phyloP scores from a whole-genome alignment of 2,329 filamentous ascomycete species.

The Magnaporthiopsis poae region DNA sequence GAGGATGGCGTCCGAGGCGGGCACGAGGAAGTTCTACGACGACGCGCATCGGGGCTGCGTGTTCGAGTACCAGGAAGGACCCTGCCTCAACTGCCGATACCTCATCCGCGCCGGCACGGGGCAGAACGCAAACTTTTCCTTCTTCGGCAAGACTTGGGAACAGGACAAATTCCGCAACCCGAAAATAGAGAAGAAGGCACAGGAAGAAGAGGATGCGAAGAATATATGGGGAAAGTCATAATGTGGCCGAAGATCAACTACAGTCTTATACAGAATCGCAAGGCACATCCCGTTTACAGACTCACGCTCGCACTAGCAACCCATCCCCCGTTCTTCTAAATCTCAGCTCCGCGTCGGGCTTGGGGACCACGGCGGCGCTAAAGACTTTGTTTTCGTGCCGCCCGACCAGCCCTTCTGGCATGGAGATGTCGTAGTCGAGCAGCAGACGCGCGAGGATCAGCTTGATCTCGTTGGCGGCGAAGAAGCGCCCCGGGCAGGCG shows the following conservation, averaged over 20 bases:
- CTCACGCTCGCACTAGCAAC: too few species aligned
- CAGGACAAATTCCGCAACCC: not conserved
- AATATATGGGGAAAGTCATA: not conserved
- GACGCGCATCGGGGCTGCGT: not conserved
- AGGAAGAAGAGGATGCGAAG: not conserved
- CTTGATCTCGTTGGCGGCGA: constrained; percentile 35
- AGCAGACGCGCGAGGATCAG: constrained; percentile 29
- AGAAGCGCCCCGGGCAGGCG: constrained; percentile 37
- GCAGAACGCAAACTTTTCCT: not conserved
- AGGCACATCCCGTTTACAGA: too few species aligned
- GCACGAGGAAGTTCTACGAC: not conserved
- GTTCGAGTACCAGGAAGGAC: not conserved
- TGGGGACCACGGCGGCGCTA: not conserved
- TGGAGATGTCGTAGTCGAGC: constrained; percentile 30
- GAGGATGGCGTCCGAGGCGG: not conserved
- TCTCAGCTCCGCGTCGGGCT: not conserved
- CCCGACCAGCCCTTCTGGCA: constrained; percentile 21
- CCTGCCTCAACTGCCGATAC: not conserved
- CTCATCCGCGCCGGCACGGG: not conserved
- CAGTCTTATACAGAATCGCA: too few species aligned
- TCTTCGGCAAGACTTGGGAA: not conserved
- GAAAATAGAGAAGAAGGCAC: not conserved
- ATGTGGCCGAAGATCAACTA: too few species aligned
- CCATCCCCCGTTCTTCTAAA: not conserved
- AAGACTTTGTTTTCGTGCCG: not conserved